Evolutionary conservation across 176 grass and related monocot species (phyloP).

Genomic region (Oryza longistaminata): DNA sequence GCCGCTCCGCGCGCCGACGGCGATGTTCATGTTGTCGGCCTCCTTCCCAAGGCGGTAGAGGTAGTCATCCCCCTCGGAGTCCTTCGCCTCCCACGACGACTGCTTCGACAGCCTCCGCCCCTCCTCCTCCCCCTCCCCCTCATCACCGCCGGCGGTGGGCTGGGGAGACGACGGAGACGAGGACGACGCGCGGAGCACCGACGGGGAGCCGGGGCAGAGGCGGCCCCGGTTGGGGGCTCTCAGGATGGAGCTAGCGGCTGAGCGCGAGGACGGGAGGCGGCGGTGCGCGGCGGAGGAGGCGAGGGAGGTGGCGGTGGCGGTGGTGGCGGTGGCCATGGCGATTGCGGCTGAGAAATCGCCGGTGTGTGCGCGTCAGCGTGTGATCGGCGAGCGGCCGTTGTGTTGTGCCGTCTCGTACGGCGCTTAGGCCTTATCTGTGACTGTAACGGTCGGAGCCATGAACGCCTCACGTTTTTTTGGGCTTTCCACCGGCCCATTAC

Average conservation of each 20-base stretch:
- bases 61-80: conserved; percentile 73
- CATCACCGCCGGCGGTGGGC: conserved; percentile 38
- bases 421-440: conserved; percentile 46
- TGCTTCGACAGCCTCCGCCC: conserved; percentile 50
- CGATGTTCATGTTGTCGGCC: conserved; percentile 84
- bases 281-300: conserved; percentile 14
- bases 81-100: conserved; percentile 80
- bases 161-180: not conserved
- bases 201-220: conserved; percentile 5
- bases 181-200: conserved; percentile 30
- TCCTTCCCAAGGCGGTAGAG: conserved; percentile 85
- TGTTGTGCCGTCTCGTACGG: not conserved
- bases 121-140: not conserved
- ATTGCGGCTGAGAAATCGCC: not conserved
- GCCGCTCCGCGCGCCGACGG: conserved; percentile 72
- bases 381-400: conserved; percentile 24
- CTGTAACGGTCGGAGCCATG: conserved; percentile 40
- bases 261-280: not conserved
- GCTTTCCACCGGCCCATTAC: no score
- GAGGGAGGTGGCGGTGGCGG: conserved; percentile 36
- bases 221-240: not conserved
- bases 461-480: not conserved
- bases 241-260: not conserved
- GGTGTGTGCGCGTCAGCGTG: conserved; percentile 21
- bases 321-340: conserved; percentile 36